Base-by-base conservation (phyloP, 192 early-diverging fungal genomes). In the Rhizophagus sp. region DNA sequence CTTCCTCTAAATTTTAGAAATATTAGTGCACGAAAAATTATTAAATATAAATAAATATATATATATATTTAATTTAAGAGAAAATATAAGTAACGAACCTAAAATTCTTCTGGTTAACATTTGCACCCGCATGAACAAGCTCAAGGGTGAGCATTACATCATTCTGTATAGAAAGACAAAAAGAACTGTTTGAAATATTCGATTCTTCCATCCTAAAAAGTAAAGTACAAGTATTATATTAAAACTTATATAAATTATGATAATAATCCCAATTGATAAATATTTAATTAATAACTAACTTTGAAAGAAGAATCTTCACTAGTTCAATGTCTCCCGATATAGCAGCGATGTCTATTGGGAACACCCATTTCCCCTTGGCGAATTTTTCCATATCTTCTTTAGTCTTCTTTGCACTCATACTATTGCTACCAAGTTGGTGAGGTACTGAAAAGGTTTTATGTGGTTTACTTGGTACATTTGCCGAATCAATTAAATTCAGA, bases 141-240 rank as follows among this genome's bases (percentile, higher is more conserved):
- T 81, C 81, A 50, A 86, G 57, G 0, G 85, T 83, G 41, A 86
- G 64, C 85, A 86, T 86, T 24, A 86, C 82, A 72, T 86, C 85
- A 52, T 78, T 82, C 50, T 86, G 85, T 22, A 86, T 22, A 63
- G 81, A 70, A 47, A 86, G 34, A 24, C 85, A 81, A 77, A 83
- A 83, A 0, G 82, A 82, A 12, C 82, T 83, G 2, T 19, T 39
- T 3, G 76, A 30, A 24, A 83, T 22, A 7, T 78, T 81, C 11
- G 81, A 74, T 15, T 57, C 76, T 24, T 81, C 82, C 69, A 86
- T 52, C 39, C 85, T 86, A 79, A 86, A 36, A 36, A 80, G 75
- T 36, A 83, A 67, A 39, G 27, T 44, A 13, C 25, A 19, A 27
- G 9, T 64, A 39, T 19, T 41, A 62, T 36, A n/a, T 19, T 9